Conservation (phyloP, 1,284 basidiomycete species). For the Microbotryum lychnidis-dioicae region DNA sequence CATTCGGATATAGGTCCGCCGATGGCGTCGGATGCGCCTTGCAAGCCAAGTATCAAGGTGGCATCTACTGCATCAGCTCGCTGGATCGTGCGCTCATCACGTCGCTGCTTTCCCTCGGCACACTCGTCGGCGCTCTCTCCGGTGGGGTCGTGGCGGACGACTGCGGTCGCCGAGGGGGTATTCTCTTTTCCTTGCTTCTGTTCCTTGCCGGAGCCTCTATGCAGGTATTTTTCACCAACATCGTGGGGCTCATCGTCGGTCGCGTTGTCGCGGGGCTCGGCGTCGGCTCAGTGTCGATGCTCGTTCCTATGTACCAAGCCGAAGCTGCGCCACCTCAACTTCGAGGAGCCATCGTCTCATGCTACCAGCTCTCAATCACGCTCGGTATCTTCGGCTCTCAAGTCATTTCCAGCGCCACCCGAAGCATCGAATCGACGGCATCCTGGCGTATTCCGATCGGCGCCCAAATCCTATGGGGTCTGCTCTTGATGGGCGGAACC, state of each 20-base stretch:
- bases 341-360: slow-evolving; percentile 23
- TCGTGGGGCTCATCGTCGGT: slow-evolving; percentile 4
- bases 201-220: slow-evolving; percentile 18
- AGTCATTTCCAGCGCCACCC: slow-evolving; percentile 24
- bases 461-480: slow-evolving; percentile 20
- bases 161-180: neutral
- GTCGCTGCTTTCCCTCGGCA: neutral
- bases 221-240: slow-evolving; percentile 10
- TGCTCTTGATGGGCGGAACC: slow-evolving; percentile 2
- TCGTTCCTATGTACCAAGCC: neutral
- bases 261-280: slow-evolving; percentile 21
- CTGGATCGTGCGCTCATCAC: neutral
- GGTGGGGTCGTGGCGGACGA: too few relatives aligned
- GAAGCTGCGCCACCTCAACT: slow-evolving; percentile 10
- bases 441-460: slow-evolving; percentile 18
- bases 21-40: neutral
- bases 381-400: slow-evolving; percentile 27
- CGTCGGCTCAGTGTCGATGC: slow-evolving; percentile 25
- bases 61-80: neutral
- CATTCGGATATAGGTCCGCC: neutral
- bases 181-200: slow-evolving; percentile 15
- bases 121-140: too few relatives aligned
- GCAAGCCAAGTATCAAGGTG: neutral
- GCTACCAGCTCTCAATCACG: slow-evolving; percentile 27
- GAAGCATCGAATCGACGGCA: slow-evolving; percentile 14